phyloP scores from a whole-genome alignment of 257 asterid species.

The Fraxinus pennsylvanica region DNA sequence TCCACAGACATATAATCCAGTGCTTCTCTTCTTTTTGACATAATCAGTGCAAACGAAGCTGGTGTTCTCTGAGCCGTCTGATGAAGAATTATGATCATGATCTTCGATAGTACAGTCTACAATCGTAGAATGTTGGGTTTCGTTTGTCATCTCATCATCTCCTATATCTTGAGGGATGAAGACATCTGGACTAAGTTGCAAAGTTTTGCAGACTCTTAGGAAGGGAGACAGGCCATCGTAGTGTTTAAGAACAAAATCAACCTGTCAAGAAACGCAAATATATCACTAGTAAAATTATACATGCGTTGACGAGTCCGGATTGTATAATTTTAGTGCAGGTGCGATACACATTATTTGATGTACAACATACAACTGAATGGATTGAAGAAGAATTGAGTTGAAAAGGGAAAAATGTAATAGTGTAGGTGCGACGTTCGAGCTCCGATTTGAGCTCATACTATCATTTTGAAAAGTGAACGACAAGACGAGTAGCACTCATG shows the following conservation, averaged over 20 bases:
- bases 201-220: conserved; percentile 65
- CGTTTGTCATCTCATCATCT: conserved; percentile 62
- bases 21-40: conserved; percentile 78
- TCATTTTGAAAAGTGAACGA: no score
- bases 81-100: conserved; percentile 43
- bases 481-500: no score
- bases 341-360: no score
- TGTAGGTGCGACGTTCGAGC: no score
- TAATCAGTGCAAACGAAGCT: conserved; percentile 71
- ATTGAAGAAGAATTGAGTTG: no score
- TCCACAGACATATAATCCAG: conserved; percentile 64
- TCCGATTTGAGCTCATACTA: no score
- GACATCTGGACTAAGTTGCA: conserved; percentile 85
- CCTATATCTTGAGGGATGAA: conserved; percentile 82
- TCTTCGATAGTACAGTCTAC: conserved; percentile 55
- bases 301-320: no score
- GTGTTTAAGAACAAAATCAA: conserved; percentile 70
- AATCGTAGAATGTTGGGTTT: conserved; percentile 61
- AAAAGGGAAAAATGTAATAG: no score
- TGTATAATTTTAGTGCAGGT: no score
- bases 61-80: conserved; percentile 73
- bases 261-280: conserved; percentile 38
- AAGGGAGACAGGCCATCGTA: conserved; percentile 70
- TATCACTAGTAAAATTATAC: neutral
- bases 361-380: no score